Evolutionary conservation across 1,284 basidiomycete species (phyloP), one percentile per base, ranked within the genome.

Genomic region (Boletus sp.): DNA sequence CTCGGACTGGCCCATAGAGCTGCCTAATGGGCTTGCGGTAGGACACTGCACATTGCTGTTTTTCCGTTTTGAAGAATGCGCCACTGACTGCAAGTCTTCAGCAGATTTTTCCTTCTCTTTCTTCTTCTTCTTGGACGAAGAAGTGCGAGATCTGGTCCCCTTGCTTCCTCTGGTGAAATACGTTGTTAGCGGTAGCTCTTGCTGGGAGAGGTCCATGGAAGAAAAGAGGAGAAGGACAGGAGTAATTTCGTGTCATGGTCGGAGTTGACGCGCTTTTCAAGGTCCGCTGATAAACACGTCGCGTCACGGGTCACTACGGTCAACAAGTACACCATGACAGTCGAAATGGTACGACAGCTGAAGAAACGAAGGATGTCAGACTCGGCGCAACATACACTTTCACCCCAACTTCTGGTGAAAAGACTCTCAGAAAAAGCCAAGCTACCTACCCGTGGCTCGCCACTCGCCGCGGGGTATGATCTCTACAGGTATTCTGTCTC

Each of bases 391-490:
- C 48, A 29, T 17, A 54, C 62, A 17, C 34, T 50, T 67, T 69
- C 74, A 5, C 61, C 74, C 2, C 75, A 75, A 40, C 81, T 98
- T 16, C 81, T 93, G 54, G 83, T 99, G 59, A 95, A 96, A 65
- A 80, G 85, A 30, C 82, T 90, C 40, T 89, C 89, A 2, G 79
- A 84, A 12, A 85, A 84, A 58, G 96, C 92, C 14, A 88, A 70
- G 53, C 65, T 96, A 22, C 95, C 96, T 0, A 94, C 90, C 10
- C 81, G 91, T 49, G 95, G 95, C 1, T 94, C 91, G 6, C 69
- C 82, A 2, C 74, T 89, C 39, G 81, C 95, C 2, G 95, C 95
- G 3, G 95, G 95, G 2, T 95, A 98, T 64, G 95, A 99, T 68
- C 74, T 99, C 34, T 96, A 93, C 71, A 88, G 89, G 83, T 88